Evolutionary conservation across 805 yeast genomes (phyloP), one percentile per base, ranked within the genome.

Genomic region (Hanseniaspora singularis): DNA sequence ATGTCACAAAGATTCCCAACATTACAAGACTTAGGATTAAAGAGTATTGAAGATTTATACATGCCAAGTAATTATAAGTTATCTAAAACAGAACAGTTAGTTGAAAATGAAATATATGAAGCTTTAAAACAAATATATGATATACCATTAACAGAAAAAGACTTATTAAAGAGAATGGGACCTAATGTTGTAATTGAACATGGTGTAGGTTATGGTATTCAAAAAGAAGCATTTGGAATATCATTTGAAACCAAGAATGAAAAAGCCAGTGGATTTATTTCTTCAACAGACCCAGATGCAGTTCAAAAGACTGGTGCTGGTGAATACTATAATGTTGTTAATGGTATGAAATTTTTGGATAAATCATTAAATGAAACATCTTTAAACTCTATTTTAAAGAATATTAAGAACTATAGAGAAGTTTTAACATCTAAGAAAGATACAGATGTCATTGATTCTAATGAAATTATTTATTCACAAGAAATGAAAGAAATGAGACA

Each of bases 161-260:
- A 36, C n/a, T 37, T 26, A n/a, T 27, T 27, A 12, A 23, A 36
- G 14, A 44, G 33, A 20, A 44, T 44, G 40, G 48, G 48, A 3
- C 48, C 48, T 10, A 30, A 44, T 20, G 48, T 37, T n/a, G 37
- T 37, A 19, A 24, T 37, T 23, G 48, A 44, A 18, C 32, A 37
- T 18, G 41, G 41, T 9, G 41, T 37, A 37, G 48, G 48, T 23
- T 44, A 37, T 28, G 48, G 48, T 27, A 44, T 44, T 22, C 48
- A 44, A 31, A 44, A 37, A 16, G 36, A 36, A 36, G 20, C 41
- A 9, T 44, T 37, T 24, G 48, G 48, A 7, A 12, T 20, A 18
- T 16, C 40, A 11, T 20, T 42, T 7, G 38, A 42, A 34, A 16
- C 46, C 14, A 36, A 28, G 23, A n/a, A 22, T 44, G 32, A 36